phyloP scores from a whole-genome alignment of 441 rosid genomes.

The Francoa sonchifolia region DNA sequence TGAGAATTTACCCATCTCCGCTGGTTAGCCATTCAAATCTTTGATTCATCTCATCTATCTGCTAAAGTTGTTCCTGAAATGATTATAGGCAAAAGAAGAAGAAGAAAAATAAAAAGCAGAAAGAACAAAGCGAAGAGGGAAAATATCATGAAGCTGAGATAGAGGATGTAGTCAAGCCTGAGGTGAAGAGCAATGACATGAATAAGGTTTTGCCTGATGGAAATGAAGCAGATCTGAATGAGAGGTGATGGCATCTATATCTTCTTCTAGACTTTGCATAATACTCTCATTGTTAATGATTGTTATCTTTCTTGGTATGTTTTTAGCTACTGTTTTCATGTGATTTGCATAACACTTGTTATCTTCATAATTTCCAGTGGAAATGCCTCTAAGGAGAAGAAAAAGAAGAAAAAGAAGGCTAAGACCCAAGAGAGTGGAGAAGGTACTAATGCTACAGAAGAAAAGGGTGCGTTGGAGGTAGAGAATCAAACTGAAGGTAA shows the following conservation, averaged over 20 bases:
- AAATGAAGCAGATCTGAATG: conserved; percentile 10
- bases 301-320: too few relatives aligned
- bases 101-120: conserved; percentile 44
- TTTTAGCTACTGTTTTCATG: neutral
- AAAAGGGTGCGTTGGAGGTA: conserved; percentile 19
- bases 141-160: conserved; percentile 15
- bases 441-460: conserved; percentile 12
- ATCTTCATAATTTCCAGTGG: conserved; percentile 15
- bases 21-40: neutral
- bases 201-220: conserved; percentile 20
- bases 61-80: conserved; percentile 10
- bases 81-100: conserved; percentile 44
- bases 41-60: neutral
- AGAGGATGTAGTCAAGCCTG: conserved; percentile 18
- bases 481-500: conserved; percentile 27
- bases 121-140: conserved; percentile 23
- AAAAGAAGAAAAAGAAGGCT: conserved; percentile 42
- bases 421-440: conserved; percentile 31
- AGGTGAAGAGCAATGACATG: conserved; percentile 17
- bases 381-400: conserved; percentile 39
- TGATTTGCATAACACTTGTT: neutral
- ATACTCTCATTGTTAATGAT: too few relatives aligned
- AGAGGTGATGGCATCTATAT: conserved; percentile 21
- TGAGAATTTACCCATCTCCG: conserved; percentile 12
- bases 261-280: neutral